phyloP scores from a whole-genome alignment of 139 green algal genomes.

The Chlorella ohadii region DNA sequence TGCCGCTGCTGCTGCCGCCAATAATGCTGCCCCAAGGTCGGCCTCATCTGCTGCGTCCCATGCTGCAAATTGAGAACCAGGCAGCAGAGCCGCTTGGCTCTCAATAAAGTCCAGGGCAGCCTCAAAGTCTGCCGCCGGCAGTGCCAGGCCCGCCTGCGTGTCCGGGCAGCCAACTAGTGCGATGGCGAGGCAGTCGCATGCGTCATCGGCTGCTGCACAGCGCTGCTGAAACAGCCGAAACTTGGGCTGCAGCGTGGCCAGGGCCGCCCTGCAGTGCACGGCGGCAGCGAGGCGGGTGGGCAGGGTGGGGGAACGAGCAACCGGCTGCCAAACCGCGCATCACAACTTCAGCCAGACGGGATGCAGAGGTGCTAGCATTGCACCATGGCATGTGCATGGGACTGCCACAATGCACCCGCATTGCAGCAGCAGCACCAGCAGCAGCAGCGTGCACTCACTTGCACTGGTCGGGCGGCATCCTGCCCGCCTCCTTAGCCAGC shows the following conservation, averaged over 20 bases:
- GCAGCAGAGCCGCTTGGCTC: conserved; percentile 7
- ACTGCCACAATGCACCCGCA: no score
- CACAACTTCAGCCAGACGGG: no score
- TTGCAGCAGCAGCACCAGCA: not conserved
- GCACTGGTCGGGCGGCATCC: no score
- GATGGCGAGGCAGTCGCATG: not conserved
- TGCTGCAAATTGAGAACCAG: not conserved
- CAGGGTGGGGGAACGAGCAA: no score
- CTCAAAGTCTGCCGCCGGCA: not conserved
- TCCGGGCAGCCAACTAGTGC: not conserved
- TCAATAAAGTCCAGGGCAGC: not conserved
- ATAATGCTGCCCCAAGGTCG: no score
- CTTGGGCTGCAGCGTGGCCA: not conserved
- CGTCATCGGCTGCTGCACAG: no score
- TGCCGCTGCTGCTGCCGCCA: not conserved
- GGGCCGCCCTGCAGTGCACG: no score
- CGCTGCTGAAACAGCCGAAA: not conserved
- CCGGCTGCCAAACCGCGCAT: no score
- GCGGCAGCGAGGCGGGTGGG: not conserved
- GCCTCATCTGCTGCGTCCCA: not conserved
- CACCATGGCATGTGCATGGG: no score
- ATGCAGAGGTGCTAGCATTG: not conserved
- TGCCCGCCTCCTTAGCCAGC: no score
- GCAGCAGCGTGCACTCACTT: not conserved
- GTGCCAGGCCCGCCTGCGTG: not conserved